Evolutionary conservation across 768 basidiomycete genomes (phyloP), one percentile per base, ranked within the genome.

Genomic region (Fomitopsis serialis): DNA sequence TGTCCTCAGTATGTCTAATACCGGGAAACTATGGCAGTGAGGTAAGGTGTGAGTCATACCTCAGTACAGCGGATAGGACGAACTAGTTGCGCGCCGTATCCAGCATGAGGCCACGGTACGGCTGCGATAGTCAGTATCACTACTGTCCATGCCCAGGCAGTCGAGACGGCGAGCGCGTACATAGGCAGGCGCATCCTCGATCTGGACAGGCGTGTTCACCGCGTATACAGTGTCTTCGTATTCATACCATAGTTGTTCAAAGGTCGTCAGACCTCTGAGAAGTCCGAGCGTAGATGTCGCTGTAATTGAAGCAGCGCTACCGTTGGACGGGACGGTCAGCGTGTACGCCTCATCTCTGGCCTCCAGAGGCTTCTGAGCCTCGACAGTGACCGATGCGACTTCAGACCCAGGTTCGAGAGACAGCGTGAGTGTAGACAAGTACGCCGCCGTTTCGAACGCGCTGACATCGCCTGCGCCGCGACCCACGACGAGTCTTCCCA

Each of bases 81-180:
- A 61, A 85, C 82, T 73, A 93, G 68, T 91, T 85, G 24, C 90
- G 73, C 0, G 88, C 74, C 0, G 90, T 93, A 63, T 93, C 91
- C 13, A 93, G 76, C 80, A 91, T 80, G 51, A 91, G 75, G 7
- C 86, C 89, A 22, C 91, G 80, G 63, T 84, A 87, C 0, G 84
- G 84, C 84, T 87, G n/a, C n/a, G n/a, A n/a, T n/a, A n/a, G n/a
- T n/a, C n/a, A n/a, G n/a, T n/a, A n/a, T n/a, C n/a, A n/a, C n/a
- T n/a, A n/a, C n/a, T n/a, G n/a, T n/a, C n/a, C n/a, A n/a, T n/a
- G n/a, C n/a, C n/a, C n/a, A n/a, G n/a, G n/a, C n/a, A n/a, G n/a
- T n/a, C n/a, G n/a, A n/a, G n/a, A n/a, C n/a, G 34, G 19, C 17
- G 11, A 27, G 17, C 19, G 74, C 80, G 50, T 63, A 85, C 84